These are phyloP conservation scores for Fusarium sambucinum DNA, from an alignment of 2,329 filamentous ascomycete genomes.

Conservation along the genomic window DNA sequence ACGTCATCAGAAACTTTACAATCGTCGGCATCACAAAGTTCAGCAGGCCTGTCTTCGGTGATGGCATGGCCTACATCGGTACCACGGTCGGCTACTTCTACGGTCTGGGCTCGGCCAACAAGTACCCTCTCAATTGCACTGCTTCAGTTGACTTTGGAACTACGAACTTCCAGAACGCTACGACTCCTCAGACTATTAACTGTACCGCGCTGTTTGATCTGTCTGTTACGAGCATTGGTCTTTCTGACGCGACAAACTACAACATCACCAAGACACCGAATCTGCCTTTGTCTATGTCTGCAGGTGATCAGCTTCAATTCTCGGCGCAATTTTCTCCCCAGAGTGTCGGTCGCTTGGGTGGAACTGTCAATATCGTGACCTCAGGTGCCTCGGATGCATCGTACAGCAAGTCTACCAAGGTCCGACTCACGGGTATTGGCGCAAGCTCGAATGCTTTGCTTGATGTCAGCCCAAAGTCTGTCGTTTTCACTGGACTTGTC, in stretches of 20 bases:
- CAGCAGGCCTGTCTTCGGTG: slow-evolving; percentile 67
- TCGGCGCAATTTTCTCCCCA: slow-evolving; percentile 56
- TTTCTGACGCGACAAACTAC: slow-evolving; percentile 53
- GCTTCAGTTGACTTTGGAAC: slow-evolving; percentile 61
- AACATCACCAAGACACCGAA: slow-evolving; percentile 53
- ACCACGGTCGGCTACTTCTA: slow-evolving; percentile 65
- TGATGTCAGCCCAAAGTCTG: slow-evolving; percentile 59
- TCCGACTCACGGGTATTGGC: slow-evolving; percentile 63
- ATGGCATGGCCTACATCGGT: slow-evolving; percentile 67
- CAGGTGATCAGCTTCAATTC: slow-evolving; percentile 58
- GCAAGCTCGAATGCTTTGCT: slow-evolving; percentile 61
- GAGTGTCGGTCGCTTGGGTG: slow-evolving; percentile 61
- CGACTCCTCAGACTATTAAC: slow-evolving; percentile 52
- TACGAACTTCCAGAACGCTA: slow-evolving; percentile 55
- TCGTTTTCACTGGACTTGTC: slow-evolving; percentile 65
- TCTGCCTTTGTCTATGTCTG: slow-evolving; percentile 48
- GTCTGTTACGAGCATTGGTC: slow-evolving; percentile 55
- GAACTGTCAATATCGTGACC: slow-evolving; percentile 61
- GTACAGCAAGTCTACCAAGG: slow-evolving; percentile 60
- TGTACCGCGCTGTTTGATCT: slow-evolving; percentile 62
- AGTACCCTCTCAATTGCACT: slow-evolving; percentile 66
- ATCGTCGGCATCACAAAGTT: slow-evolving; percentile 67
- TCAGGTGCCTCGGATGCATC: slow-evolving; percentile 58
- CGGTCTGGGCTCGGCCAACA: slow-evolving; percentile 67
- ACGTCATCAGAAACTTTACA: slow-evolving; percentile 63